A percentile compares a stretch with the other conserved stretches of the same genome.
phyloP scores from a whole-genome alignment of 371 early-diverging fungal species.

The Circinella umbellata region DNA sequence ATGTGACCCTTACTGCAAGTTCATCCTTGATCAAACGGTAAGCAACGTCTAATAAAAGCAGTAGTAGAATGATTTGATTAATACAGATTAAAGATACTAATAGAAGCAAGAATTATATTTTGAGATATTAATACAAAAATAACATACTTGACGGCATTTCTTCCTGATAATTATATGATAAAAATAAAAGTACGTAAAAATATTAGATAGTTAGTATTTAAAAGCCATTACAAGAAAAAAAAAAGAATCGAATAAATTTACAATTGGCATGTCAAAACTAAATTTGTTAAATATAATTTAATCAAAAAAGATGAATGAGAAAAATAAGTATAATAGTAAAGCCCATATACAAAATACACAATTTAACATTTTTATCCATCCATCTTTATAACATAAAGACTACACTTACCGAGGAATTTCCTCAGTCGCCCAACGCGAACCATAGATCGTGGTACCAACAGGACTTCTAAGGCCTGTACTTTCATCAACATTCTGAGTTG shows the following conservation, averaged over 20 bases:
- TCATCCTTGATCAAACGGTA: constrained; percentile 53
- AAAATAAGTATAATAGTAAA: not conserved
- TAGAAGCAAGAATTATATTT: no score
- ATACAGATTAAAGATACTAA: no score
- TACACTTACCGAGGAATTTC: constrained; percentile 47
- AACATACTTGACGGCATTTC: constrained; percentile 53
- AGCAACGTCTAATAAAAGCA: constrained; percentile 32
- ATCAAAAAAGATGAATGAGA: not conserved
- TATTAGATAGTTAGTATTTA: no score
- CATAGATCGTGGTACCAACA: constrained; percentile 44
- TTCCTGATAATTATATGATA: constrained; percentile 19
- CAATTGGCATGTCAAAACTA: constrained; percentile 50
- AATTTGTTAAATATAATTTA: no score
- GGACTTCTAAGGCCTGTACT: not conserved
- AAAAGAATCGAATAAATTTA: constrained; percentile 16
- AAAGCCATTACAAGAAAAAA: no score
- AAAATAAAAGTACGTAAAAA: no score
- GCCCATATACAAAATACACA: not conserved
- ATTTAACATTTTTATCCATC: no score
- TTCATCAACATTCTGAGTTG: constrained; percentile 22
- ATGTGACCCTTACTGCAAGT: constrained; percentile 37
- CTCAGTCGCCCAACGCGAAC: constrained; percentile 47
- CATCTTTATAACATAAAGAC: no score
- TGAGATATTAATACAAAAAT: not conserved
- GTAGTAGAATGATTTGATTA: not conserved